Conservation (phyloP, 495 filamentous ascomycete species). For the Oleoguttula mirabilis region DNA sequence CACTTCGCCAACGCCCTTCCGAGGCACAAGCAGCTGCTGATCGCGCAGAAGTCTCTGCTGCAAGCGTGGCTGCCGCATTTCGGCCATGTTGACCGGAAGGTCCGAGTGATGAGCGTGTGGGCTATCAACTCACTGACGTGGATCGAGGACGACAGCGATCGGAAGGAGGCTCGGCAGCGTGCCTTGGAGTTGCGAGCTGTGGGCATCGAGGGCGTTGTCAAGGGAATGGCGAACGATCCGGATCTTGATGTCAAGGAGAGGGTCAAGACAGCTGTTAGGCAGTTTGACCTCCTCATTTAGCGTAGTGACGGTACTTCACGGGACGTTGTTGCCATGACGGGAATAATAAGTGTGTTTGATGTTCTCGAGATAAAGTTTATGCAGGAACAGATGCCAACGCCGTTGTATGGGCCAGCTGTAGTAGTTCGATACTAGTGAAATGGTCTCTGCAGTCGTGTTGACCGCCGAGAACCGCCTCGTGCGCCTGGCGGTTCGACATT, state of each 20-base stretch:
- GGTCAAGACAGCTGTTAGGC: slow-evolving; percentile 63
- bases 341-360: no score
- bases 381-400: no score
- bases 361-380: no score
- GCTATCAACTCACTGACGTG: slow-evolving; percentile 73
- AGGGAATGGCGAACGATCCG: slow-evolving; percentile 54
- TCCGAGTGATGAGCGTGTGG: slow-evolving; percentile 67
- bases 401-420: no score
- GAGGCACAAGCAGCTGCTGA: slow-evolving; percentile 62
- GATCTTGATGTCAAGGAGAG: slow-evolving; percentile 75
- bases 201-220: slow-evolving; percentile 54
- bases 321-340: no score
- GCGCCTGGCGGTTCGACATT: no score
- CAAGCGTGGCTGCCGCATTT: slow-evolving; percentile 45
- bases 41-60: slow-evolving; percentile 48
- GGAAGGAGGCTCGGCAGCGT: slow-evolving; percentile 46
- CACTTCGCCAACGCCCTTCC: slow-evolving; percentile 74
- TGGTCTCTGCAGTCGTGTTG: no score
- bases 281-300: slow-evolving; percentile 44
- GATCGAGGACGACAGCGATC: slow-evolving; percentile 59
- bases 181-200: slow-evolving; percentile 54
- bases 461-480: no score
- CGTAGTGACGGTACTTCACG: no score
- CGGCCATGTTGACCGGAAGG: slow-evolving; percentile 52
- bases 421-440: no score